Evolutionary conservation across 768 basidiomycete species (phyloP).

Genomic region (Termitomyces sp.): DNA sequence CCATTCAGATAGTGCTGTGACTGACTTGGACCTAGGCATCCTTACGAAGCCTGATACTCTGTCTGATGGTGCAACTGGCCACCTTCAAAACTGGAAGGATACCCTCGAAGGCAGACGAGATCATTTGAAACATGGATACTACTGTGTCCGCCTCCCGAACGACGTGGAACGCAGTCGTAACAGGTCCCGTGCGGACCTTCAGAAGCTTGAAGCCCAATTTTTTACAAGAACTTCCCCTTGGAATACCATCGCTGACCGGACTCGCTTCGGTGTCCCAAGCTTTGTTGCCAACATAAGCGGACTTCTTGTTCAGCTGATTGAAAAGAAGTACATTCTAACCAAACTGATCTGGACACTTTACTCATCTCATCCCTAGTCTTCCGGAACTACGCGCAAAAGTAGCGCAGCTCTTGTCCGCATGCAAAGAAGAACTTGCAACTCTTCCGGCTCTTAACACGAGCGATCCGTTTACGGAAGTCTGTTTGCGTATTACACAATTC

Average conservation of each 20-base stretch:
- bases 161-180: constrained; percentile 46
- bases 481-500: constrained; percentile 41
- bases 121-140: constrained; percentile 54
- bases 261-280: constrained; percentile 52
- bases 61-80: constrained; percentile 34
- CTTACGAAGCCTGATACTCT: constrained; percentile 70
- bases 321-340: constrained; percentile 39
- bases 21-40: constrained; percentile 39
- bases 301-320: constrained; percentile 51
- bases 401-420: constrained; percentile 32
- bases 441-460: constrained; percentile 37
- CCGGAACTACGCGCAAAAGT: constrained; percentile 41
- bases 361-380: constrained; percentile 32
- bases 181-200: constrained; percentile 32
- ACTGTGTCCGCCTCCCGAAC: constrained; percentile 62
- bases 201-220: constrained; percentile 35
- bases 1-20: not conserved
- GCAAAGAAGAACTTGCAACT: constrained; percentile 25
- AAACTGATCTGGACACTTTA: too few relatives aligned
- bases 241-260: constrained; percentile 39
- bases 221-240: constrained; percentile 52
- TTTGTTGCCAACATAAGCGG: constrained; percentile 51
- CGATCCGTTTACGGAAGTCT: constrained; percentile 45
- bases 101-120: constrained; percentile 48
- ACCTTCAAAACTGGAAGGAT: constrained; percentile 43